A percentile compares a stretch with the other conserved stretches of the same genome.
Conservation (phyloP, 345 rosid genomes). For the Citrus inodora region DNA sequence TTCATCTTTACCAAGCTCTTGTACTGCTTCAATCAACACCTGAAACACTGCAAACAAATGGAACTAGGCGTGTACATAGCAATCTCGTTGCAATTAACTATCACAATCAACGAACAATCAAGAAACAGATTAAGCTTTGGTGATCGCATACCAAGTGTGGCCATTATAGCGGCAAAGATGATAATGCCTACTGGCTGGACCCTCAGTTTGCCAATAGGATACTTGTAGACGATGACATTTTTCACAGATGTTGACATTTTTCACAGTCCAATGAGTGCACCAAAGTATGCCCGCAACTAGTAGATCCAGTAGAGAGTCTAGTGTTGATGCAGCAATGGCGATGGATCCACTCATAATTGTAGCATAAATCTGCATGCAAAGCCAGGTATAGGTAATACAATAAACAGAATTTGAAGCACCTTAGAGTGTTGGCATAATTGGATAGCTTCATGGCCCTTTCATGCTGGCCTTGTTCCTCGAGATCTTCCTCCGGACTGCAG, state of each 20-base stretch:
- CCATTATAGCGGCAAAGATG: slow-evolving; percentile 89
- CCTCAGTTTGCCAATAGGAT: slow-evolving; percentile 89
- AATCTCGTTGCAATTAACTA: background rate
- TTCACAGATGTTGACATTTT: slow-evolving; percentile 81
- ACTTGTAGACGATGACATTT: slow-evolving; percentile 68
- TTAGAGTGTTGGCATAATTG: slow-evolving; percentile 52
- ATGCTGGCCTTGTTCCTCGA: slow-evolving; percentile 40
- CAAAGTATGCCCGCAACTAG: slow-evolving; percentile 95
- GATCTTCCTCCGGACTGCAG: slow-evolving; percentile 20
- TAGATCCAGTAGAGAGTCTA: slow-evolving; percentile 93
- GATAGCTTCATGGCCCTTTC: slow-evolving; percentile 80
- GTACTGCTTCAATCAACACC: slow-evolving; percentile 61
- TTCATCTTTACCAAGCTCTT: slow-evolving; percentile 45
- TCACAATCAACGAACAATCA: background rate
- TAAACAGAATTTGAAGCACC: background rate
- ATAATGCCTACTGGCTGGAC: slow-evolving; percentile 89
- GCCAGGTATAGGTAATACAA: background rate
- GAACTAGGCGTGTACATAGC: background rate
- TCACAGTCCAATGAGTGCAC: slow-evolving; percentile 88
- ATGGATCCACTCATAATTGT: slow-evolving; percentile 83
- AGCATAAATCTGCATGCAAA: slow-evolving; percentile 57
- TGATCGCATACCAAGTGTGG: slow-evolving; percentile 64
- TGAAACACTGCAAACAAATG: slow-evolving; percentile 56
- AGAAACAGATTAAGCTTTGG: background rate
- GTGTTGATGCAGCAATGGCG: slow-evolving; percentile 90